Evolutionary conservation across 2,329 filamentous ascomycete species (phyloP), one percentile per base, ranked within the genome.

Genomic region (Calonectria fujianensis): DNA sequence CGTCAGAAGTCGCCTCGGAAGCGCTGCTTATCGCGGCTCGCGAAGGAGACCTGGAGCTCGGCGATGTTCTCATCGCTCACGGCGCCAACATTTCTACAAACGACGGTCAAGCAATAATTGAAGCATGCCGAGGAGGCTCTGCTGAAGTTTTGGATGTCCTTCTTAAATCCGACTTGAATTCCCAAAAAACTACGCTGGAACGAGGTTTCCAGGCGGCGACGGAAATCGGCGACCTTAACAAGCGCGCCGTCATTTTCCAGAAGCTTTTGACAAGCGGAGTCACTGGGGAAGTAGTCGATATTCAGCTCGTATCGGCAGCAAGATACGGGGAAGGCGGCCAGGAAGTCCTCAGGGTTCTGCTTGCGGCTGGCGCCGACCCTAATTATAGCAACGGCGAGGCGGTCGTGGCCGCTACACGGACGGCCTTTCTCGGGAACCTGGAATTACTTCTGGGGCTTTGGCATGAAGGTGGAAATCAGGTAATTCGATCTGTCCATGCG

Each of bases 141-240:
- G 81, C 86, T 0, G 87, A 88, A 5, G 87, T 92, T 7, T 79
- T 92, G 4, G 81, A 85, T 48, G 87, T 91, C 81, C 82, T 92
- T 0, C 82, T 92, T 0, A 85, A 83, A 31, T 85, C 86, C 1
- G 85, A 86, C 31, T 81, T 79, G 0, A 79, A 85, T 5, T 80
- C 87, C 0, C 85, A 85, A 14, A 85, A 85, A 63, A 80, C 82
- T 9, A 89, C 87, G 0, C 80, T 92, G 4, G 85, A 88, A 37
- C 85, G 86, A 50, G 90, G 88, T 0, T 92, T 92, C 57, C 88
- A 91, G 74, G 90, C 89, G 2, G 89, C 90, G 0, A 90, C 88
- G 0, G 87, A 90, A 68, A 84, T 91, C 2, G 82, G 87, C 2
- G 88, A 91, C 72, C 81, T 92, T 6, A 85, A 85, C 68, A 87